Conservation (phyloP, 345 rosid species). For the Populus deltoides region DNA sequence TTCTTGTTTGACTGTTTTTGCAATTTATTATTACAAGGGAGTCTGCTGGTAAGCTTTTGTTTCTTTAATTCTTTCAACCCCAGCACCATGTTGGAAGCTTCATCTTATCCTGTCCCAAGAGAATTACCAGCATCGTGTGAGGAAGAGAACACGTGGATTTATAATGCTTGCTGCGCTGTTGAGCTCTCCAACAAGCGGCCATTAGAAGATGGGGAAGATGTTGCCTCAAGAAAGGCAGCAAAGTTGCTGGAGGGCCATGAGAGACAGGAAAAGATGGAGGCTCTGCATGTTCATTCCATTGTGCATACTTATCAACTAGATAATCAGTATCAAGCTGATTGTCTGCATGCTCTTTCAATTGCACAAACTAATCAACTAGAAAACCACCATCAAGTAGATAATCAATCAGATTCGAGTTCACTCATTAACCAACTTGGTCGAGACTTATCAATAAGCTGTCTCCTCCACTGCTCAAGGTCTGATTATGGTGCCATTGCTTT, state of each 20-base stretch:
- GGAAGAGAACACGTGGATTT: conserved; percentile 48
- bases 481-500: conserved; percentile 38
- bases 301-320: not conserved
- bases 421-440: conserved; percentile 59
- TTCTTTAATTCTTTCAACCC: not conserved
- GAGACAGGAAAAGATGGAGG: conserved; percentile 6
- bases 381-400: conserved; percentile 14
- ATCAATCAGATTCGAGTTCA: conserved; percentile 41
- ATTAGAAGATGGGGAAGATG: conserved; percentile 27
- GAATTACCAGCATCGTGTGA: conserved; percentile 46
- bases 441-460: conserved; percentile 60
- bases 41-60: not conserved
- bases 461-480: conserved; percentile 56
- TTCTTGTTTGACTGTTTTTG: not conserved
- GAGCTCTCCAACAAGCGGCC: conserved; percentile 38
- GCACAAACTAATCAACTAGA: not conserved
- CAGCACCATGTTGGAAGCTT: conserved; percentile 55
- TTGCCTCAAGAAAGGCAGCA: conserved; percentile 25
- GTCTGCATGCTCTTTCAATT: not conserved
- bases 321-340: not conserved
- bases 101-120: conserved; percentile 38
- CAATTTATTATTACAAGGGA: not conserved
- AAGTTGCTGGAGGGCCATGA: conserved; percentile 12
- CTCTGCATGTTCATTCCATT: conserved; percentile 2
- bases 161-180: conserved; percentile 33